phyloP scores from a whole-genome alignment of 208 protist species.

The Histomonas meleagridis region DNA sequence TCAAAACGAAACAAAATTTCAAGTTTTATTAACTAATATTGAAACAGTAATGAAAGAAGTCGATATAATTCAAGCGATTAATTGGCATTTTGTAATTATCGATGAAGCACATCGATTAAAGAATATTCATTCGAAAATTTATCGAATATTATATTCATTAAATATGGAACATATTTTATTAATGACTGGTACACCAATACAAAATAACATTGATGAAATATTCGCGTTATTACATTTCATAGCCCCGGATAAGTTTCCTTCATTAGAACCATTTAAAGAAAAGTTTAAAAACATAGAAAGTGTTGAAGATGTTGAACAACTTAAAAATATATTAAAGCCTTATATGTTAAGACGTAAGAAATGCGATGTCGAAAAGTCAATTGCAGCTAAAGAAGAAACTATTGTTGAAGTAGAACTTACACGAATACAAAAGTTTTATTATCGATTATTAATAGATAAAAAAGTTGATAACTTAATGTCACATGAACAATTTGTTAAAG shows the following conservation, averaged over 20 bases:
- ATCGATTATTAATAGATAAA: conserved; percentile 57
- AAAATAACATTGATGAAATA: conserved; percentile 59
- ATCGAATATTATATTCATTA: conserved; percentile 77
- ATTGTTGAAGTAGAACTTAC: conserved; percentile 63
- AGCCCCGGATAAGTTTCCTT: conserved; percentile 59
- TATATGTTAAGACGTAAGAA: conserved; percentile 79
- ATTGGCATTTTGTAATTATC: conserved; percentile 60
- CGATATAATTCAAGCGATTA: conserved; percentile 47
- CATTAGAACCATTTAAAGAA: conserved; percentile 51
- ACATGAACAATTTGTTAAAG: neutral
- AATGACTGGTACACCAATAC: conserved; percentile 59
- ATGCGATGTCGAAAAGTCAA: conserved; percentile 74
- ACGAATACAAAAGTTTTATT: conserved; percentile 65
- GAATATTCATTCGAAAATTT: conserved; percentile 57
- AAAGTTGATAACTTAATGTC: conserved; percentile 46
- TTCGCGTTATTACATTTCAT: conserved; percentile 69
- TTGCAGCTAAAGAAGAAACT: conserved; percentile 64
- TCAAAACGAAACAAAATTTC: conserved; percentile 39
- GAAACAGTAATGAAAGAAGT: conserved; percentile 58
- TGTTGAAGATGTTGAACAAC: conserved; percentile 42
- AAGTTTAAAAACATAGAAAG: conserved; percentile 44
- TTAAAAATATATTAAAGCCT: conserved; percentile 52
- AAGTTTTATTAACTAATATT: conserved; percentile 60
- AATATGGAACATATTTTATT: conserved; percentile 56
- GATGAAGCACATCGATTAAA: conserved; percentile 59